These are phyloP conservation scores for Komagataella populi DNA, from an alignment of 805 yeast genomes.

Conservation along the genomic window DNA sequence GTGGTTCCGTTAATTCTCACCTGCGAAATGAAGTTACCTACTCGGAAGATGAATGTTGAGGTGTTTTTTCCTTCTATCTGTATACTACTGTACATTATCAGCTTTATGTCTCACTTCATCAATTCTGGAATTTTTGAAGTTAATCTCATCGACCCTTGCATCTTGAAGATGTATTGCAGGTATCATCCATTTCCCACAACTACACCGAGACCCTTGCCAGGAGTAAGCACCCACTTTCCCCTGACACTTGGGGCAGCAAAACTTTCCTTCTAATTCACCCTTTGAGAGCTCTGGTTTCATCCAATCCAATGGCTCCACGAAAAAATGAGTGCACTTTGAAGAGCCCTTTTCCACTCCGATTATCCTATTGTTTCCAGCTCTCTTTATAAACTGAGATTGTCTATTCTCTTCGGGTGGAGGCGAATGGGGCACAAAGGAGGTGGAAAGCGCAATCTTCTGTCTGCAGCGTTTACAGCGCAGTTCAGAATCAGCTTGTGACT, in stretches of 20 bases:
- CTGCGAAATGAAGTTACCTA: background rate
- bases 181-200: constrained; percentile 92
- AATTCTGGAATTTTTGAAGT: constrained; percentile 4
- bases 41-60: background rate
- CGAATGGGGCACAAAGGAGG: constrained; percentile 48
- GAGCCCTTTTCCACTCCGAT: constrained; percentile 45
- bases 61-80: background rate
- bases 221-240: constrained; percentile 83
- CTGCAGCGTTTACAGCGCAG: constrained; percentile 81
- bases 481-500: constrained; percentile 5
- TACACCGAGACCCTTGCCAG: constrained; percentile 91
- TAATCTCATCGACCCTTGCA: constrained; percentile 65
- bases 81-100: background rate
- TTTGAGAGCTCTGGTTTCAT: constrained; percentile 65
- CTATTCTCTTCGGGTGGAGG: constrained; percentile 54
- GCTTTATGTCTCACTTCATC: constrained; percentile 1
- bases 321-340: constrained; percentile 65
- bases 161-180: constrained; percentile 79
- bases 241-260: constrained; percentile 72
- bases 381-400: constrained; percentile 53
- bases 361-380: constrained; percentile 49
- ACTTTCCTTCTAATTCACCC: constrained; percentile 77
- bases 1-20: constrained; percentile 15
- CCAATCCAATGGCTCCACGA: constrained; percentile 85
- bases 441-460: constrained; percentile 46